Percentiles rank a stretch among this genome's conserved stretches.
These are phyloP conservation scores for Phytophthora idaei DNA, from an alignment of 352 stramenopile genomes.

Conservation along the genomic window DNA sequence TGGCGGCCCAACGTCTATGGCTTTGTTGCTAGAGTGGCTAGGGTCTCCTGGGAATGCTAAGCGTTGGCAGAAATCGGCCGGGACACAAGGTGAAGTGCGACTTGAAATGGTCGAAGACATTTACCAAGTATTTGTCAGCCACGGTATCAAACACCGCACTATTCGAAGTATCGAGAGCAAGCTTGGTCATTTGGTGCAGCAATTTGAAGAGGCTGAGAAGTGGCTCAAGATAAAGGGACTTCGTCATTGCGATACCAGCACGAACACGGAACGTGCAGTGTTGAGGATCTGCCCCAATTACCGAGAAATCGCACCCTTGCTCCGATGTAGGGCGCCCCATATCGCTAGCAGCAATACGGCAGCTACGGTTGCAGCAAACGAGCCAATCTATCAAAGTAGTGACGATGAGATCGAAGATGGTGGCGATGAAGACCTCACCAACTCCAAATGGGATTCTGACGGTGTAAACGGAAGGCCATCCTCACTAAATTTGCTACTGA, in stretches of 20 bases:
- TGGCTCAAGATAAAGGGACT: constrained; percentile 9
- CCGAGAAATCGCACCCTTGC: constrained; percentile 2
- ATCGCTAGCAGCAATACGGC: not conserved
- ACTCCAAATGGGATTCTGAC: constrained; percentile 21
- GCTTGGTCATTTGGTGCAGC: not conserved
- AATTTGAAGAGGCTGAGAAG: constrained; percentile 8
- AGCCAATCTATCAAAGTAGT: constrained; percentile 2
- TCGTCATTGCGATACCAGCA: not conserved
- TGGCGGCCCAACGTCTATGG: constrained; percentile 14
- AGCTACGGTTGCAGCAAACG: not conserved
- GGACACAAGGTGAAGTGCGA: not conserved
- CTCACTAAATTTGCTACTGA: constrained; percentile 15
- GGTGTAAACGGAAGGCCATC: constrained; percentile 6
- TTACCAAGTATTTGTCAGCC: not conserved
- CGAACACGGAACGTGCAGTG: not conserved
- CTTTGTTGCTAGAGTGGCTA: constrained; percentile 38
- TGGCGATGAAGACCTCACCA: not conserved
- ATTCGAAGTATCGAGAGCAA: constrained; percentile 2
- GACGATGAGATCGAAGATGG: not conserved
- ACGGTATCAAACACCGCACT: constrained; percentile 8
- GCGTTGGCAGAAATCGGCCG: constrained; percentile 18
- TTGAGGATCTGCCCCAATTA: constrained; percentile 16
- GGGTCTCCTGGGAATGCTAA: constrained; percentile 28
- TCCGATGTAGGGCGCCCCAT: not conserved
- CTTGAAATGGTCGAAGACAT: constrained; percentile 1